A percentile compares a stretch with the other conserved stretches of the same genome.
phyloP scores from a whole-genome alignment of 2,329 filamentous ascomycete genomes.

The Ophiostoma montium region DNA sequence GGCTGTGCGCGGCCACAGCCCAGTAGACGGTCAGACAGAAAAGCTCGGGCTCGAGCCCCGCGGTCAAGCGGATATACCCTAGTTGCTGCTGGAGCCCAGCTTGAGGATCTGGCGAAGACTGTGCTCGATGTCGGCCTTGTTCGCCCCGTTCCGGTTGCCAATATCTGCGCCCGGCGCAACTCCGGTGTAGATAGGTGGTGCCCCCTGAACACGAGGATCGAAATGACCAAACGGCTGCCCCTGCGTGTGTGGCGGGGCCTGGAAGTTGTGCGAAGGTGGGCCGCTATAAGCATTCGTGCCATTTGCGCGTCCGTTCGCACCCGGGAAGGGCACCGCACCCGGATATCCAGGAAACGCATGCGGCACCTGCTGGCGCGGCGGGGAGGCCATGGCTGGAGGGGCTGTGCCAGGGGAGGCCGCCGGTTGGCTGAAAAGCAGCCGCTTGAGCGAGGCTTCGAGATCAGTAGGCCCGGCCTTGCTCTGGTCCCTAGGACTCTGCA shows the following conservation, averaged over 20 bases:
- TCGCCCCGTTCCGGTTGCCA: neutral
- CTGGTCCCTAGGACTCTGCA: neutral
- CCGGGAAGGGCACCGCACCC: conserved; percentile 13
- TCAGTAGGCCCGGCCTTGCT: neutral
- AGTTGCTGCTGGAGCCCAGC: conserved; percentile 12
- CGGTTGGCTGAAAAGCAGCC: neutral
- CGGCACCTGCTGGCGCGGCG: conserved; percentile 1
- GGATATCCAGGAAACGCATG: neutral
- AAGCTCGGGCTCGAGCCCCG: neutral
- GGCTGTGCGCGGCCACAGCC: neutral
- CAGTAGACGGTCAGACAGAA: neutral
- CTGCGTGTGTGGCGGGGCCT: neutral
- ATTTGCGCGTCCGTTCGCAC: conserved; percentile 14
- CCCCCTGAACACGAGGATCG: neutral
- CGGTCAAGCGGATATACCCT: neutral
- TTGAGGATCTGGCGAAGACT: conserved; percentile 40
- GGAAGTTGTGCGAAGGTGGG: neutral
- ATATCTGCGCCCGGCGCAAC: too few relatives aligned
- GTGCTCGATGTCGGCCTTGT: conserved; percentile 33
- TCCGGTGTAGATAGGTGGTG: neutral
- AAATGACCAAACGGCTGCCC: neutral
- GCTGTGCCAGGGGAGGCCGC: neutral
- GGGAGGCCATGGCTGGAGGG: neutral
- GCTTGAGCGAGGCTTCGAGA: neutral
- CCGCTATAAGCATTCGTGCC: neutral